Percentiles rank a stretch among this genome's conserved stretches.
phyloP scores from a whole-genome alignment of 176 grass and related monocot genomes.

The Ensete glaucum region DNA sequence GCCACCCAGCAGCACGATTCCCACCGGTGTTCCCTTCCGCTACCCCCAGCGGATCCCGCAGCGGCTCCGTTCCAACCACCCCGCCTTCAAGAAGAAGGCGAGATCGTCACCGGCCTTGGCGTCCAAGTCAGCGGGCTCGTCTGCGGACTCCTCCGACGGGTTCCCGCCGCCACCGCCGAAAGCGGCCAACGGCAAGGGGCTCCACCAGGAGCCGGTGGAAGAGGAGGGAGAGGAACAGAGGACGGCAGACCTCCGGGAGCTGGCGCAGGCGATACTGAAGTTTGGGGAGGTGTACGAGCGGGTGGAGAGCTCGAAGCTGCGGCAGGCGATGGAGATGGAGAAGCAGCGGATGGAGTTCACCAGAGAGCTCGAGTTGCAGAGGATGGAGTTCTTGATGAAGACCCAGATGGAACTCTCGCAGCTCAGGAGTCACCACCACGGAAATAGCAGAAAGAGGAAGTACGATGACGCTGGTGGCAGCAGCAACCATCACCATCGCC shows the following conservation, averaged over 20 bases:
- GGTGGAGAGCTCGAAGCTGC: conserved; percentile 65
- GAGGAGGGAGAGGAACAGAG: conserved; percentile 5
- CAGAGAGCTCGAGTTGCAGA: conserved; percentile 63
- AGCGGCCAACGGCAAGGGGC: conserved; percentile 45
- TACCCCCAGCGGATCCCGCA: conserved; percentile 37
- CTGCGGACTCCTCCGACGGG: conserved; percentile 67
- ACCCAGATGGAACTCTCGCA: conserved; percentile 74
- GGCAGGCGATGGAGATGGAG: conserved; percentile 61
- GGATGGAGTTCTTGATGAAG: conserved; percentile 85
- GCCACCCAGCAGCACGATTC: conserved; percentile 1
- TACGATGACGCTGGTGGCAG: conserved; percentile 24
- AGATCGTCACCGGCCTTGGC: conserved; percentile 31
- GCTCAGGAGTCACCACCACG: conserved; percentile 27
- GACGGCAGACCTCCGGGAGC: conserved; percentile 29
- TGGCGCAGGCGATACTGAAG: conserved; percentile 47
- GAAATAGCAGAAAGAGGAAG: conserved; percentile 30
- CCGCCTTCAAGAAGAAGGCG: conserved; percentile 13
- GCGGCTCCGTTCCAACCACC: conserved; percentile 39
- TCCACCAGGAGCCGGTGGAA: conserved; percentile 17
- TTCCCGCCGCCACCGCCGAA: conserved; percentile 41
- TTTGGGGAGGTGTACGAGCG: conserved; percentile 79
- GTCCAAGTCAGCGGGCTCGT: conserved; percentile 11
- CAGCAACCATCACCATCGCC: conserved; percentile 33
- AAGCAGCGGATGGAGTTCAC: conserved; percentile 64
- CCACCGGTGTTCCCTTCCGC: conserved; percentile 15